These are phyloP conservation scores for Fusarium sp. DNA, from an alignment of 2,329 filamentous ascomycete genomes.

Conservation along the genomic window DNA sequence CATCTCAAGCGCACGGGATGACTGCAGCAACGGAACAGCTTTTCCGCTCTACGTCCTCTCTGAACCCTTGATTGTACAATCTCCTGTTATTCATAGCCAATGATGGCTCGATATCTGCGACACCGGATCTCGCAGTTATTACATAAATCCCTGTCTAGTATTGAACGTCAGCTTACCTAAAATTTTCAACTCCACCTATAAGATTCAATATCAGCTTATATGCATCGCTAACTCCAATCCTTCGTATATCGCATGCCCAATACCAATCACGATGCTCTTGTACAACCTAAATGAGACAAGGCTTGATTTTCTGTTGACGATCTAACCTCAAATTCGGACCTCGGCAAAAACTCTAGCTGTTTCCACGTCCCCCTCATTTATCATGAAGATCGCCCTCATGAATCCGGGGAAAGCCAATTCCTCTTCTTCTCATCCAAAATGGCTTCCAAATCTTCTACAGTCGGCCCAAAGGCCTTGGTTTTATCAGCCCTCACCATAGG, in stretches of 20 bases:
- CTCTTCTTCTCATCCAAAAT: background rate
- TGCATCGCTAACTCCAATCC: background rate
- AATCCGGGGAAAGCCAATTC: background rate
- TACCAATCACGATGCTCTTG: background rate
- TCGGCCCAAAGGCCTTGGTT: background rate
- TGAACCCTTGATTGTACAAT: fast-evolving
- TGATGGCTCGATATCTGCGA: fast-evolving
- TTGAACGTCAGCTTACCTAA: background rate
- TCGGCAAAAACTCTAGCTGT: background rate
- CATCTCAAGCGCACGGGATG: background rate
- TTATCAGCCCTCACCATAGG: background rate
- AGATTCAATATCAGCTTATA: background rate
- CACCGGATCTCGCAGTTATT: fast-evolving
- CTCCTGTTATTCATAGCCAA: background rate
- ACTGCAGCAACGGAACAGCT: too few relatives aligned
- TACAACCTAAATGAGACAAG: background rate
- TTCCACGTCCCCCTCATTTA: slow-evolving; percentile 9
- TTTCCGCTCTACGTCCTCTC: fast-evolving
- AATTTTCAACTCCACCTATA: fast-evolving
- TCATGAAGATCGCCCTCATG: background rate
- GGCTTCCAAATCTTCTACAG: background rate
- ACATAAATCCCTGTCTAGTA: fast-evolving
- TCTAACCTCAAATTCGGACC: background rate
- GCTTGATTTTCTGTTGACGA: background rate
- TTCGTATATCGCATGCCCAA: background rate